These are phyloP conservation scores for Pyrenophora graminea DNA, from an alignment of 2,329 filamentous ascomycete species.

Conservation along the genomic window DNA sequence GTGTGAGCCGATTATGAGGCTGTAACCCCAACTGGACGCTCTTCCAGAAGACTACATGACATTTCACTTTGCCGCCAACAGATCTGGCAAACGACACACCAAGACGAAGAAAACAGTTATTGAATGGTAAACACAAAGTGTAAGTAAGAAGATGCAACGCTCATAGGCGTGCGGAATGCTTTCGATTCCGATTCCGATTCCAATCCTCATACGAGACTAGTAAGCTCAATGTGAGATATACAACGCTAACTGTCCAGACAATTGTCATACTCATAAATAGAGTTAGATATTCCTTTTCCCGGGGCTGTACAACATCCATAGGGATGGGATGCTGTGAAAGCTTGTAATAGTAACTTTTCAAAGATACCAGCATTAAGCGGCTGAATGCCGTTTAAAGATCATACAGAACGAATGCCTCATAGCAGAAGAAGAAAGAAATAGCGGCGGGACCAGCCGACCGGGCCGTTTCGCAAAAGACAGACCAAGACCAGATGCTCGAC, in stretches of 20 bases:
- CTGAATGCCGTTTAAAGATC: background rate
- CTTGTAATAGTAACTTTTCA: background rate
- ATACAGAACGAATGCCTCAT: background rate
- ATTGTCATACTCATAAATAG: background rate
- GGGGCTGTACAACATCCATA: background rate
- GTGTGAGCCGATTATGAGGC: too few species aligned
- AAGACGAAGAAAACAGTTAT: too few species aligned
- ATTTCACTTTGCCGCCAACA: too few species aligned
- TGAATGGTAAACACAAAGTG: background rate
- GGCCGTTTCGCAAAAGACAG: background rate
- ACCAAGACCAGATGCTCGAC: too few species aligned
- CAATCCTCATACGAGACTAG: background rate
- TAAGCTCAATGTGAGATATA: background rate
- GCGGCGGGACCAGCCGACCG: background rate
- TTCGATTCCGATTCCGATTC: slow-evolving; percentile 13
- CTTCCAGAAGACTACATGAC: too few species aligned
- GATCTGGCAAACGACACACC: too few species aligned
- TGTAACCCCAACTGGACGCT: too few species aligned
- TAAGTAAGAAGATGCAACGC: background rate
- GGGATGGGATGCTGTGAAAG: background rate
- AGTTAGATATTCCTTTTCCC: background rate
- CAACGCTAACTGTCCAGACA: background rate
- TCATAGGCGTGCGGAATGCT: slow-evolving; percentile 7
- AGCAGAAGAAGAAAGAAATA: background rate
- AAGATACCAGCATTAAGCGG: slow-evolving; percentile 2